Base-by-base conservation (phyloP, 2,329 filamentous ascomycete genomes). In the Tolypocladium ophioglossoides region DNA sequence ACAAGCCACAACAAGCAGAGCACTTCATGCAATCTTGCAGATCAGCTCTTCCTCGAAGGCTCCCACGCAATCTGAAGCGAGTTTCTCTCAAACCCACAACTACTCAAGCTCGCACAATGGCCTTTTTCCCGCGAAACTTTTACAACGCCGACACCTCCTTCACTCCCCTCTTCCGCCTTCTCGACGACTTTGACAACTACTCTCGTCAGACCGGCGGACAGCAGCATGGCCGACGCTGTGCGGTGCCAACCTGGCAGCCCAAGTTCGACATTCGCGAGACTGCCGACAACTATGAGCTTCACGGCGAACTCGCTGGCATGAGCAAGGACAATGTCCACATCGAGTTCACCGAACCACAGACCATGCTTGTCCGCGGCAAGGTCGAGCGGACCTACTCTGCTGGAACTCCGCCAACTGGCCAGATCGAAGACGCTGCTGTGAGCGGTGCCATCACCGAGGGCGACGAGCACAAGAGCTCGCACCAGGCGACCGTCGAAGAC, bases 251-350 rank as follows among this genome's bases (percentile, higher is more conserved):
- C 64, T 91, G 90, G 79, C 79, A 81, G 55, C 89, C 88, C 53
- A 86, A 84, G 70, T 92, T 92, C 65, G 88, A 92, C 63, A 78
- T 91, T 57, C 84, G 81, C 67, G 89, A 94, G 73, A 80, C 79
- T 14, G 78, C 79, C 57, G 71, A 82, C 7, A 68, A 74, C 58
- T 92, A 90, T 66, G 85, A 92, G 70, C 84, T 92, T 22, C 83
- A 91, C 63, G 89, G 88, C 63, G 88, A 92, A 70, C 81, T 92
- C 7, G 85, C 88, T 0, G 89, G 89, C 54, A 76, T 91, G 62
- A 79, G 80, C 58, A 87, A 89, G 72, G 83, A 88, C 62, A 76
- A 91, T 64, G 75, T 94, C 64, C 75, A 79, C 66, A 87, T 92
- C 66, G 87, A 92, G 66, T 92, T 91, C 76, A 84, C 82, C 55